phyloP scores from a whole-genome alignment of 2,329 filamentous ascomycete genomes.

The Elsinoe fawcettii region DNA sequence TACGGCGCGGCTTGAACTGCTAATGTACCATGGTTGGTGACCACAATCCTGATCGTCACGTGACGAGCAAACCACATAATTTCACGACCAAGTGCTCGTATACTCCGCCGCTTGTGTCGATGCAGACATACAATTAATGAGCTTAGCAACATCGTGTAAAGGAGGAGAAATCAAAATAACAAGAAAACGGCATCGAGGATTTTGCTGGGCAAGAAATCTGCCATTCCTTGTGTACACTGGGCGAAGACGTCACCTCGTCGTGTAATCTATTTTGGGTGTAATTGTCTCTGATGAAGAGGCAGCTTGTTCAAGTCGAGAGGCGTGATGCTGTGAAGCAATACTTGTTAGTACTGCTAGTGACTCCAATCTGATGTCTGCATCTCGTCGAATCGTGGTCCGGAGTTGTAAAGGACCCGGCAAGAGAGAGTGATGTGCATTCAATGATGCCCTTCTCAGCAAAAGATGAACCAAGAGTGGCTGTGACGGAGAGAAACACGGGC shows the following conservation, averaged over 20 bases:
- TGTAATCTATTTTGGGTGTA: not conserved
- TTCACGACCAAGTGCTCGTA: not conserved
- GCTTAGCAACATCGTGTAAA: conserved; percentile 12
- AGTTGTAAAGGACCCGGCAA: not conserved
- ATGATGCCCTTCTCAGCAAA: not conserved
- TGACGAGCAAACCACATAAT: not conserved
- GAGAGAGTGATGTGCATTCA: not conserved
- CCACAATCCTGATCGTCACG: not conserved
- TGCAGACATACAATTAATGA: too few species aligned
- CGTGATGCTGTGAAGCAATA: too few species aligned
- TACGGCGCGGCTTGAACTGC: too few species aligned
- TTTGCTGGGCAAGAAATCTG: not conserved
- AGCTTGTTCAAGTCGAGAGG: too few species aligned
- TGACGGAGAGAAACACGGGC: not conserved
- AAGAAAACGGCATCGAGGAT: not conserved
- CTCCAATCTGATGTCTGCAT: too few species aligned
- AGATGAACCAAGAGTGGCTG: not conserved
- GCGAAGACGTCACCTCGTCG: not conserved
- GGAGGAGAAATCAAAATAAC: not conserved
- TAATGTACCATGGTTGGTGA: too few species aligned
- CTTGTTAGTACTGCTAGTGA: not conserved
- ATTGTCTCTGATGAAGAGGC: not conserved
- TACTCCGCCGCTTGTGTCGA: too few species aligned
- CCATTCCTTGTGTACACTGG: not conserved
- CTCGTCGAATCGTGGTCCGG: not conserved